Evolutionary conservation across 306 rosid species (phyloP).

Genomic region (Pyrus pyrifolia): DNA sequence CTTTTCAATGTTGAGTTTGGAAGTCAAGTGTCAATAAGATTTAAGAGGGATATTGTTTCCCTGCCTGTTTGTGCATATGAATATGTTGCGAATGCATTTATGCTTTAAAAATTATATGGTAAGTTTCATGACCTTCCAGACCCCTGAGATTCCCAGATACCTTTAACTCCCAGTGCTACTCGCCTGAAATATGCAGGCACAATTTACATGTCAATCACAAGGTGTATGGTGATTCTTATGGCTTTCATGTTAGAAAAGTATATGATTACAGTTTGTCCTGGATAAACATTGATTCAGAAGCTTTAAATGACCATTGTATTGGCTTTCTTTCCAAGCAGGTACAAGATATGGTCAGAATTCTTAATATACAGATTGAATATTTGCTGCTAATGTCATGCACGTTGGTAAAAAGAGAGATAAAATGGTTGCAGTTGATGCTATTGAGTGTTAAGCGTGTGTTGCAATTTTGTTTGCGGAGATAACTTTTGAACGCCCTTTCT

Average conservation of each 20-base stretch:
- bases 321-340: not conserved
- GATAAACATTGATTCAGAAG: not conserved
- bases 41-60: not conserved
- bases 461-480: not conserved
- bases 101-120: not conserved
- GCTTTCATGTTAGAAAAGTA: not conserved
- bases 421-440: not conserved
- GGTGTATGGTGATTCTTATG: not conserved
- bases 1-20: not conserved
- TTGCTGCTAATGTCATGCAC: not conserved
- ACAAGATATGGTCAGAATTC: not conserved
- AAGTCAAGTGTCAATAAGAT: not conserved
- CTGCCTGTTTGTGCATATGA: not conserved
- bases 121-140: conserved; percentile 1
- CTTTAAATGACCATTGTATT: not conserved
- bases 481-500: not conserved
- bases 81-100: not conserved
- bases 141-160: not conserved
- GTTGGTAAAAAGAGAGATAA: not conserved
- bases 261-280: not conserved
- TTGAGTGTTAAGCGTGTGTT: not conserved
- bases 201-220: not conserved
- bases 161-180: not conserved
- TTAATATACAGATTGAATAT: too few relatives aligned
- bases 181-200: too few relatives aligned